Base-by-base conservation (phyloP, 116 monocot species). In the Dioscorea cayenensis region DNA sequence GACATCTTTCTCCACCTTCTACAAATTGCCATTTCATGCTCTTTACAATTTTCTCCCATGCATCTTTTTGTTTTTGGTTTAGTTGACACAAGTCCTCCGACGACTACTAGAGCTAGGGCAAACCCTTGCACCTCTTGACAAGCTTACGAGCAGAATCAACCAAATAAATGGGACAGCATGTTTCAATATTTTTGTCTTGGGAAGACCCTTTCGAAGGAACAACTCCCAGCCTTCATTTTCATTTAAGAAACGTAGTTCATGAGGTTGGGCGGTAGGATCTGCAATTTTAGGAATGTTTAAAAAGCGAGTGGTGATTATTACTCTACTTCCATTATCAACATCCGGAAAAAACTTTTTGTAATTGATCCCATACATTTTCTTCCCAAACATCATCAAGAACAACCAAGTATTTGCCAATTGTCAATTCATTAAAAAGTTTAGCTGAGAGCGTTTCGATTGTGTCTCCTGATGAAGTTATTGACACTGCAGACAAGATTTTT, bases 361-460 rank as follows among this genome's bases (percentile, higher is more conserved):
- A 14, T 29, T 66, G 14, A 14, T 52, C 7, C 83, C 74, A 77
- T 21, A 66, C 66, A 12, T 66, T 58, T 4, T 12, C 25, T 14
- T 51, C 61, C 80, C 80, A 80, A 11, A 87, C 36, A 49, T 83
- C 80, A 65, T 87, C 87, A 50, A 87, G 20, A 0, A 87, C 75
- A 1, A 82, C 63, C 10, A 81, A 62, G 22, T 77, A 78, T 25
- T 52, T 77, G 29, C 51, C 61, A 5, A 36, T 17, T 10, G 61
- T 59, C 36, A 84, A 32, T 28, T 35, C 66, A 5, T 23, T 6
- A 25, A 43, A 28, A 6, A 80, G 51, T 13, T 63, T 58, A n/a
- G 37, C 66, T 11, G 43, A 43, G 43, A 43, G 43, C n/a, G n/a
- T n/a, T n/a, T n/a, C n/a, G n/a, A n/a, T n/a, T 16, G 6, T 6